Conservation (phyloP, 2,329 filamentous ascomycete genomes). For the Fusarium xyrophilum region DNA sequence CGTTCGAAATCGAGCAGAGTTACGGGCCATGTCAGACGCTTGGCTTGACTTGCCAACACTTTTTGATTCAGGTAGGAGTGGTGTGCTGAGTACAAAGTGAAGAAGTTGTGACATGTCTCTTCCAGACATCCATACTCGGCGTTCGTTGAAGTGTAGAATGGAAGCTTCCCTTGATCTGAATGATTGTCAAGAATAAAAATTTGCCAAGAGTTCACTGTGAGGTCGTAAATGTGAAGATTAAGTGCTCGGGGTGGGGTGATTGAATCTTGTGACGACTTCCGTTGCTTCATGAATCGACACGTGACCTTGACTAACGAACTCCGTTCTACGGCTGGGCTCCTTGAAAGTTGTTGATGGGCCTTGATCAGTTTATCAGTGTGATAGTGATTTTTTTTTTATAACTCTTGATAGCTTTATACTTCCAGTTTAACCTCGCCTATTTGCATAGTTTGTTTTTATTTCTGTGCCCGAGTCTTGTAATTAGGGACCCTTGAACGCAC, state of each 20-base stretch:
- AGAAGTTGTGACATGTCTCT: background rate
- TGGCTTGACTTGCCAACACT: background rate
- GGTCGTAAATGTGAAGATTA: constrained; percentile 2
- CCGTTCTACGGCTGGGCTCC: background rate
- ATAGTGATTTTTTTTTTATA: background rate
- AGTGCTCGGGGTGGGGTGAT: constrained; percentile 1
- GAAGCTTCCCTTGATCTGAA: background rate
- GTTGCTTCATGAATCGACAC: background rate
- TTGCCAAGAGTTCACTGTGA: background rate
- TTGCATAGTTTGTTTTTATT: background rate
- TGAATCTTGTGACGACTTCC: constrained; percentile 11
- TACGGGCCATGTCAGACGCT: background rate
- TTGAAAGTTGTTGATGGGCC: background rate
- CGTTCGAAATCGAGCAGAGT: background rate
- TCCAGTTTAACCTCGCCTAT: background rate
- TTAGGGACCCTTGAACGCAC: background rate
- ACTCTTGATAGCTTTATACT: background rate
- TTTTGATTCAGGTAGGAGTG: background rate
- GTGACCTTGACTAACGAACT: constrained; percentile 3
- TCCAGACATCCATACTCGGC: background rate
- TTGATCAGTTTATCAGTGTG: background rate
- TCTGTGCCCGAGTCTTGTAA: background rate
- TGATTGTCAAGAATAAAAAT: background rate
- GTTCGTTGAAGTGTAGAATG: too few species aligned
- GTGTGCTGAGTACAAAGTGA: background rate